Evolutionary conservation across 192 early-diverging fungal species (phyloP).

Genomic region (Chytriomyces confervae): DNA sequence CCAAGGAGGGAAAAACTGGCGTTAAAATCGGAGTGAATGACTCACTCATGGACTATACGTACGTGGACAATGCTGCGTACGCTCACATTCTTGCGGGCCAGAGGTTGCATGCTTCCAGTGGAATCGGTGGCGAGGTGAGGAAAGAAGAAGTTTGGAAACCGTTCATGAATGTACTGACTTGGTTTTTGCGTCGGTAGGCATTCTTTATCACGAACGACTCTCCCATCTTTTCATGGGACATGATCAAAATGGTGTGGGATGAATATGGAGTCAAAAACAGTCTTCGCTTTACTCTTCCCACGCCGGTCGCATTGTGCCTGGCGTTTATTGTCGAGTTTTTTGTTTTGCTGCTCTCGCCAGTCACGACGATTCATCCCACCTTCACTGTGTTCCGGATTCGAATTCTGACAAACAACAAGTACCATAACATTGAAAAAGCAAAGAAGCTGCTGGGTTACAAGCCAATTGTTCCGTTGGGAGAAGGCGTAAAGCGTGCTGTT

Average conservation of each 20-base stretch:
- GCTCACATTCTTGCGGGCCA: conserved; percentile 87
- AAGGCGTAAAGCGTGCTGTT: conserved; percentile 58
- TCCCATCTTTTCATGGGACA: conserved; percentile 90
- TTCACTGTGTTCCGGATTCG: conserved; percentile 79
- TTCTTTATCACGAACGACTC: conserved; percentile 93
- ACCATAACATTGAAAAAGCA: conserved; percentile 89
- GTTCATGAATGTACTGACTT: conserved; percentile 4
- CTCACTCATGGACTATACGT: conserved; percentile 87
- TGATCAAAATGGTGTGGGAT: conserved; percentile 64
- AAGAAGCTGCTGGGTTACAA: conserved; percentile 71
- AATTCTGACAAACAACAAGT: conserved; percentile 78
- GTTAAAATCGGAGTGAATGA: conserved; percentile 87
- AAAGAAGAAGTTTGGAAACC: not conserved
- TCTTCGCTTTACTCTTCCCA: conserved; percentile 39
- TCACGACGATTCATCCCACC: conserved; percentile 73
- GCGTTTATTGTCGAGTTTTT: conserved; percentile 70
- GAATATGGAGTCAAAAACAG: conserved; percentile 43
- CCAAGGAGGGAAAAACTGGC: conserved; percentile 45
- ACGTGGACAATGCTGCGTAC: conserved; percentile 87
- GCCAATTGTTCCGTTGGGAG: conserved; percentile 59
- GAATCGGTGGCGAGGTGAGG: conserved; percentile 50
- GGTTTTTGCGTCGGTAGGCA: conserved; percentile 55
- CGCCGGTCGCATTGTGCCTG: conserved; percentile 55
- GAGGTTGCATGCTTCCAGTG: conserved; percentile 57
- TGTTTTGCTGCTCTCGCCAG: conserved; percentile 62